A percentile compares a stretch with the other conserved stretches of the same genome.
These are phyloP conservation scores for Russula earlei DNA, from an alignment of 768 basidiomycete species.

Conservation along the genomic window DNA sequence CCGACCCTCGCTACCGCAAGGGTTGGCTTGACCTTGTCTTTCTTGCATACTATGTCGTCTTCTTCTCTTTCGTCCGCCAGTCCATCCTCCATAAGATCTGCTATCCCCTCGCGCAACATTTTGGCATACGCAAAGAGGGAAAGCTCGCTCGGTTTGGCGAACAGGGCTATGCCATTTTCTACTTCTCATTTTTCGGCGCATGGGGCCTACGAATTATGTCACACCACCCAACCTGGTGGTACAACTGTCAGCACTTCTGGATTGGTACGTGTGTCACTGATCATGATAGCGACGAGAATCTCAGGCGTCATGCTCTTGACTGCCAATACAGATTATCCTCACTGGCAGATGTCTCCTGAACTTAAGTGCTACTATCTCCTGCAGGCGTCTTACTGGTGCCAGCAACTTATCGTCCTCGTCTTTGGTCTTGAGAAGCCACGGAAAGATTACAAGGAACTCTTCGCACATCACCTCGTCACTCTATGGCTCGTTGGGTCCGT, in stretches of 20 bases:
- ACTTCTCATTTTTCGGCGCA: constrained; percentile 59
- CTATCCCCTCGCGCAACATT: constrained; percentile 55
- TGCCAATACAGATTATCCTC: constrained; percentile 64
- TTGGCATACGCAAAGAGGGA: constrained; percentile 53
- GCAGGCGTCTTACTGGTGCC: constrained; percentile 90
- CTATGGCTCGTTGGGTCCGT: constrained; percentile 86
- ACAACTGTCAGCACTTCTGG: constrained; percentile 78
- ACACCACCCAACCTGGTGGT: constrained; percentile 78
- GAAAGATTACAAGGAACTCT: constrained; percentile 80
- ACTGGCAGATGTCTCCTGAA: constrained; percentile 76
- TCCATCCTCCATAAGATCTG: constrained; percentile 54
- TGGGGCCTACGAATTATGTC: constrained; percentile 81
- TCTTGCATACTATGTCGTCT: constrained; percentile 71
- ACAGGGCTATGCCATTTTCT: constrained; percentile 80
- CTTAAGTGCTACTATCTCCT: constrained; percentile 91
- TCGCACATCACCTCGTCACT: constrained; percentile 87
- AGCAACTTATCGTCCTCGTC: constrained; percentile 80
- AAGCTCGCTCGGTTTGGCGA: constrained; percentile 86
- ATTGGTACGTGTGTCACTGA: constrained; percentile 37
- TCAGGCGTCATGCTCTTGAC: neutral
- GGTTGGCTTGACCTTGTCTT: constrained; percentile 70
- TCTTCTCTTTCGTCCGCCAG: constrained; percentile 87
- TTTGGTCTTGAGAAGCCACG: constrained; percentile 89
- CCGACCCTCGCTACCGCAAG: constrained; percentile 59
- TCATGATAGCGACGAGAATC: neutral